Conservation (phyloP, 176 grass and related monocot genomes). For the Bonia amplexicaulis region DNA sequence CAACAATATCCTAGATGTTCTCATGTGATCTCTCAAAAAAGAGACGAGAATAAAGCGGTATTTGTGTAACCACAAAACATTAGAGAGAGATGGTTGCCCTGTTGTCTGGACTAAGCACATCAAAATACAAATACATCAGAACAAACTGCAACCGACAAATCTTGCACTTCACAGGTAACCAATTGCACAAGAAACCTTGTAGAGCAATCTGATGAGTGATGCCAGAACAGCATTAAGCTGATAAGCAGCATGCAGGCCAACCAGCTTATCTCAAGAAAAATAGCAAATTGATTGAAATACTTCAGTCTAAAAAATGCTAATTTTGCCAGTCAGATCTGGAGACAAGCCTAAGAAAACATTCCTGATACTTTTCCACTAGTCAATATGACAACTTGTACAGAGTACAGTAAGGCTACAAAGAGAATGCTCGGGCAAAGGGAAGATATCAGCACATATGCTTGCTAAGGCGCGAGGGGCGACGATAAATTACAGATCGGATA, state of each 20-base stretch:
- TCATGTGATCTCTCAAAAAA: too few relatives aligned
- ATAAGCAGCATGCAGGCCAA: background rate
- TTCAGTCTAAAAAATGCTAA: slow-evolving; percentile 3
- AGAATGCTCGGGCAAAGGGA: background rate
- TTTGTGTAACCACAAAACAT: too few relatives aligned
- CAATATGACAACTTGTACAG: slow-evolving; percentile 31
- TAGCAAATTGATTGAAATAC: background rate
- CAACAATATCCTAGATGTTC: too few relatives aligned
- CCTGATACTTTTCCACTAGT: slow-evolving; percentile 21
- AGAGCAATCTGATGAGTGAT: background rate
- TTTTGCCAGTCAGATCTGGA: background rate
- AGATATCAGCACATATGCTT: slow-evolving; percentile 28
- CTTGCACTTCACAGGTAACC: background rate
- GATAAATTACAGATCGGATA: slow-evolving; percentile 37
- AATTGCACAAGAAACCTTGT: background rate
- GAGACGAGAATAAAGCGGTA: too few relatives aligned
- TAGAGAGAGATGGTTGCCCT: background rate
- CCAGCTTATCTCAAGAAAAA: background rate
- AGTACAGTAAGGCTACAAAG: slow-evolving; percentile 25
- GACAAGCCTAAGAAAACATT: slow-evolving; percentile 5
- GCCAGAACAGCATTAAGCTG: background rate
- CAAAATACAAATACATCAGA: background rate
- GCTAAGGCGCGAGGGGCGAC: background rate
- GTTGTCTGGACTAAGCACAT: background rate
- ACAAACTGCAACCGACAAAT: background rate